Base-by-base conservation (phyloP, 2,329 filamentous ascomycete genomes). In the Ophiostoma sp. region DNA sequence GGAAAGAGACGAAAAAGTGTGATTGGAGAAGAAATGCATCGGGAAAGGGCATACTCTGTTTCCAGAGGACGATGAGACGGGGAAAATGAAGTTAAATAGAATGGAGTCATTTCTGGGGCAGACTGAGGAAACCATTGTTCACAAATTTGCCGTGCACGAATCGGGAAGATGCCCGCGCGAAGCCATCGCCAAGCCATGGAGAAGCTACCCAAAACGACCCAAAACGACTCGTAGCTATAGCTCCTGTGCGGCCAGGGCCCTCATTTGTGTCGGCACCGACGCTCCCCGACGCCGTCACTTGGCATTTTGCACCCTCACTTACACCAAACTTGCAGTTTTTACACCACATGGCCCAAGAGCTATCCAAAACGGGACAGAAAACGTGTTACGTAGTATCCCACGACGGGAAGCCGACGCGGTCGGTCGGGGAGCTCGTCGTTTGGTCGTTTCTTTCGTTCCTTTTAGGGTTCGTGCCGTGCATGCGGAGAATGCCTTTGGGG, bases 191-290 rank as follows among this genome's bases (percentile, higher is more conserved):
- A 48, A 19, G 42, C 42, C 42, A 48, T 48, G 42, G 42, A 15
- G 42, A 42, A 15, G 7, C n/a, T 42, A 42, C 39, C 50, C 22
- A 52, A 9, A 59, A 28, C 19, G n/a, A n/a, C n/a, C 52, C n/a
- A 50, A 17, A 50, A n/a, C 48, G 50, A 12, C 39, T 2, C 2
- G 39, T 8, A 42, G 39, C 39, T 42, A 12, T 42, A 8, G 7
- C 2, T 52, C 48, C 5, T 22, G 7, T 22, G 48, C 48, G 48
- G 48, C 19, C 55, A 57, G 55, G 57, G 33, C 31, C 28, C 57
- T 63, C 25, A 39, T 36, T 63, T 39, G 57, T 63, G 57, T 36
- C 57, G 33, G 57, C 57, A 63, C 57, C 57, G 57, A 63, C 33
- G 57, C 33, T 63, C 57, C 57, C 57, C 57, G 57, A 63, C 31